Evolutionary conservation across 352 stramenopile genomes (phyloP).

Genomic region (Globisporangium spinosum): DNA sequence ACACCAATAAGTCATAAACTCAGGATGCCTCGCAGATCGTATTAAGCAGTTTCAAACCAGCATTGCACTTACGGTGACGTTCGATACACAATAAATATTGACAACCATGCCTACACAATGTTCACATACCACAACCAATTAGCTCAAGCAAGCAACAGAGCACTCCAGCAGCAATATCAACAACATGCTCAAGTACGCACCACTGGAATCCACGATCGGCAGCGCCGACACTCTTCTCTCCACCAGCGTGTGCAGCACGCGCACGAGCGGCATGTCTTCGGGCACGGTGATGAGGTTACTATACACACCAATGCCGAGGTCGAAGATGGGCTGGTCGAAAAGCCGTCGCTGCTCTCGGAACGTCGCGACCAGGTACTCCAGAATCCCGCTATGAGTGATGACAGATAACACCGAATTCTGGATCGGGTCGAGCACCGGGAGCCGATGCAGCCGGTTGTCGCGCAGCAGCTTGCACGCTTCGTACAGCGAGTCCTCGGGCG

Average conservation of each 20-base stretch:
- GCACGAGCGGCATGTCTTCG: conserved; percentile 91
- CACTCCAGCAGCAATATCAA: neutral
- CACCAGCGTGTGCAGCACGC: conserved; percentile 89
- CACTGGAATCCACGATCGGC: conserved; percentile 78
- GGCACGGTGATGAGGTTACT: conserved; percentile 91
- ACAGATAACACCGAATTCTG: conserved; percentile 93
- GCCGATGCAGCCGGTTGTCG: conserved; percentile 87
- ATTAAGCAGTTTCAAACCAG: neutral
- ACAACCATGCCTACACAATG: conserved; percentile 64
- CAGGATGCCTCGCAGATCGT: neutral
- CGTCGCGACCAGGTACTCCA: conserved; percentile 95
- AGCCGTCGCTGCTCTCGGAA: conserved; percentile 95
- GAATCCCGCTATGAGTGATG: conserved; percentile 92
- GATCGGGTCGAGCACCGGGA: conserved; percentile 92
- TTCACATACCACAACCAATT: conserved; percentile 8
- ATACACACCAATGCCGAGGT: conserved; percentile 95
- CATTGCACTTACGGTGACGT: conserved; percentile 63
- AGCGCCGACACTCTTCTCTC: conserved; percentile 79
- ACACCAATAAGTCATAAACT: neutral
- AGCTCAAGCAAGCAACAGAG: neutral
- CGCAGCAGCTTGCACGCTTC: conserved; percentile 89
- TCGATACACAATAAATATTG: conserved; percentile 92
- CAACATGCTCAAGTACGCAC: conserved; percentile 32
- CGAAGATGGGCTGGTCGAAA: conserved; percentile 96
- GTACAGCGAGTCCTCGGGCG: conserved; percentile 87